Evolutionary conservation across 805 yeast species (phyloP).

Genomic region (Lachancea sp.): DNA sequence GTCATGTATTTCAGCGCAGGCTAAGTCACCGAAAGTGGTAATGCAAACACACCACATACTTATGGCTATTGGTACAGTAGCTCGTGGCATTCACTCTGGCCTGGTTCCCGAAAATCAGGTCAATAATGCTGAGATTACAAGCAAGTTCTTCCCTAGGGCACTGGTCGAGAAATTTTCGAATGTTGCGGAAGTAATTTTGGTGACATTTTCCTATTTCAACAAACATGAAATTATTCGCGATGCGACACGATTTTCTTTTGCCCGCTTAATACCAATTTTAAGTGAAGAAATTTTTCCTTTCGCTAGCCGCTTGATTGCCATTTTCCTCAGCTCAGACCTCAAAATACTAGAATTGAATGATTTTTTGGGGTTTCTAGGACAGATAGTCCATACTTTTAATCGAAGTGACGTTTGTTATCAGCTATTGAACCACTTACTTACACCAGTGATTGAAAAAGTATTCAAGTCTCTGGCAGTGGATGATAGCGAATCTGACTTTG

Average conservation of each 20-base stretch:
- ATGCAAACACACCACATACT: conserved; percentile 80
- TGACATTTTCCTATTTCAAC: conserved; percentile 71
- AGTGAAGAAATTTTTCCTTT: conserved; percentile 44
- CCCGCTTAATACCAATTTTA: conserved; percentile 76
- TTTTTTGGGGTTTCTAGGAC: conserved; percentile 80
- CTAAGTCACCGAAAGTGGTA: conserved; percentile 40
- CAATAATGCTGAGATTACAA: conserved; percentile 32
- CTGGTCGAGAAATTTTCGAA: conserved; percentile 48
- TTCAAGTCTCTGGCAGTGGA: conserved; percentile 43
- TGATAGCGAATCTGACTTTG: conserved; percentile 32
- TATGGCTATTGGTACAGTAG: conserved; percentile 84
- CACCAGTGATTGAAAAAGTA: conserved; percentile 67
- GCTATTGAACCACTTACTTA: conserved; percentile 61
- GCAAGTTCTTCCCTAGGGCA: conserved; percentile 26
- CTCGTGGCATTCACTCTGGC: conserved; percentile 68
- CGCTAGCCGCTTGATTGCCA: conserved; percentile 64
- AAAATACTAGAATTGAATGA: conserved; percentile 65
- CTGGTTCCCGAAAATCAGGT: conserved; percentile 36
- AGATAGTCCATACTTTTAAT: conserved; percentile 72
- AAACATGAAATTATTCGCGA: conserved; percentile 68
- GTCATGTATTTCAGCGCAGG: conserved; percentile 46
- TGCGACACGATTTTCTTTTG: conserved; percentile 79
- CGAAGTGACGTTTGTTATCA: conserved; percentile 62
- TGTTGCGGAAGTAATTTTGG: conserved; percentile 75
- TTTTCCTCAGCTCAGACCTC: conserved; percentile 52